phyloP scores from a whole-genome alignment of 306 rosid genomes.

The Gastrolobium villosum region DNA sequence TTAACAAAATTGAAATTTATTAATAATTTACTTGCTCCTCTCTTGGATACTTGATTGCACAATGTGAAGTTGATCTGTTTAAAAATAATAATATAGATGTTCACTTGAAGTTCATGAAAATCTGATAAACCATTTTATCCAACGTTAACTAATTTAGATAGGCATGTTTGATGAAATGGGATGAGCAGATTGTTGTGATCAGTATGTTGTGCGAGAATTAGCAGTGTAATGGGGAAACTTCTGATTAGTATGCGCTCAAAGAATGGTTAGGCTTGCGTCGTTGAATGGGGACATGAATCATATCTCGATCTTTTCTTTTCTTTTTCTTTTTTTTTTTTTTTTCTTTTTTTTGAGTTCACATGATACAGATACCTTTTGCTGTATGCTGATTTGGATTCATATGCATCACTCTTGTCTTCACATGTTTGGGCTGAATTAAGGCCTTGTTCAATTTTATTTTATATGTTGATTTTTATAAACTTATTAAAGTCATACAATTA shows the following conservation, averaged over 20 bases:
- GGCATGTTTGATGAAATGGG: background rate
- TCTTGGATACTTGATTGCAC: background rate
- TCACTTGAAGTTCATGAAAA: background rate
- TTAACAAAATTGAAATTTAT: background rate
- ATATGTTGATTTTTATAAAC: background rate
- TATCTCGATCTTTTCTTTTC: constrained; percentile 17
- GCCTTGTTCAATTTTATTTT: background rate
- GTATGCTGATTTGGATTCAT: constrained; percentile 39
- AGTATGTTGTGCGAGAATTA: background rate
- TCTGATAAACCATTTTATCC: background rate
- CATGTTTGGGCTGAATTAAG: constrained; percentile 8
- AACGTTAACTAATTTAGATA: background rate
- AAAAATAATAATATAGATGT: background rate
- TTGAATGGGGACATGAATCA: constrained; percentile 23
- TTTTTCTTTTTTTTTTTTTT: background rate
- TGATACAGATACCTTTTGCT: constrained; percentile 12
- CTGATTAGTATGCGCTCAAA: no score
- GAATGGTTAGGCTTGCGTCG: background rate
- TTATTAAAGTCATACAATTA: background rate
- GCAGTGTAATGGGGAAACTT: no score
- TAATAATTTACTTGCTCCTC: background rate
- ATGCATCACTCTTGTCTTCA: constrained; percentile 20
- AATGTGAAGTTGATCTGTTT: background rate
- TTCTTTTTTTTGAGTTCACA: constrained; percentile 17
- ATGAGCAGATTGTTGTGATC: background rate